These are phyloP conservation scores for Aspergillus tamarii DNA, from an alignment of 2,329 filamentous ascomycete species.

Conservation along the genomic window DNA sequence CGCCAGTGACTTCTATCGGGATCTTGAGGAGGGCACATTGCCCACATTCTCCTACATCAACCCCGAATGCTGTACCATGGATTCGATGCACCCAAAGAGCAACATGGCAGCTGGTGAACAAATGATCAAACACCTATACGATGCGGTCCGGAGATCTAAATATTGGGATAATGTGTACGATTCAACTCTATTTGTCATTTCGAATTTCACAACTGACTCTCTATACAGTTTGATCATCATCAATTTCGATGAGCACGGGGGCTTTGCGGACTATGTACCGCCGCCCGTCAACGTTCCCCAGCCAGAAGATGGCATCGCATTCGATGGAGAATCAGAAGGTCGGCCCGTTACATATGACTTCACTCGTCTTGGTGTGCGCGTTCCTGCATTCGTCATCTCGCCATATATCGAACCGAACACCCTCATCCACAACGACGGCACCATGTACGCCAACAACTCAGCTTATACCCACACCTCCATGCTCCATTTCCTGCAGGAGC, in stretches of 20 bases:
- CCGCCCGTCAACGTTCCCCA: slow-evolving; percentile 42
- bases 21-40: slow-evolving; percentile 65
- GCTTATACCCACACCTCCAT: slow-evolving; percentile 46
- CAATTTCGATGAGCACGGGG: slow-evolving; percentile 48
- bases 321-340: slow-evolving; percentile 33
- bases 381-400: slow-evolving; percentile 43
- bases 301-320: slow-evolving; percentile 38
- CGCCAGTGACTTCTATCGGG: slow-evolving; percentile 60
- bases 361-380: slow-evolving; percentile 43
- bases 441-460: slow-evolving; percentile 39
- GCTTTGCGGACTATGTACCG: slow-evolving; percentile 45
- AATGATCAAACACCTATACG: slow-evolving; percentile 48
- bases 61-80: slow-evolving; percentile 42
- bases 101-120: slow-evolving; percentile 43
- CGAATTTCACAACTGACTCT: not conserved
- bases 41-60: slow-evolving; percentile 66
- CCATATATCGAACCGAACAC: slow-evolving; percentile 37
- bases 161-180: slow-evolving; percentile 43
- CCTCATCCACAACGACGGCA: slow-evolving; percentile 44
- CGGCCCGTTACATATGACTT: slow-evolving; percentile 43
- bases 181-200: not conserved
- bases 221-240: slow-evolving; percentile 38
- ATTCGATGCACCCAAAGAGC: slow-evolving; percentile 46
- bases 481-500: slow-evolving; percentile 45
- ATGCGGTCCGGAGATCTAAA: slow-evolving; percentile 43